Evolutionary conservation across 2,329 filamentous ascomycete genomes (phyloP).

Genomic region (Apiospora koreana): DNA sequence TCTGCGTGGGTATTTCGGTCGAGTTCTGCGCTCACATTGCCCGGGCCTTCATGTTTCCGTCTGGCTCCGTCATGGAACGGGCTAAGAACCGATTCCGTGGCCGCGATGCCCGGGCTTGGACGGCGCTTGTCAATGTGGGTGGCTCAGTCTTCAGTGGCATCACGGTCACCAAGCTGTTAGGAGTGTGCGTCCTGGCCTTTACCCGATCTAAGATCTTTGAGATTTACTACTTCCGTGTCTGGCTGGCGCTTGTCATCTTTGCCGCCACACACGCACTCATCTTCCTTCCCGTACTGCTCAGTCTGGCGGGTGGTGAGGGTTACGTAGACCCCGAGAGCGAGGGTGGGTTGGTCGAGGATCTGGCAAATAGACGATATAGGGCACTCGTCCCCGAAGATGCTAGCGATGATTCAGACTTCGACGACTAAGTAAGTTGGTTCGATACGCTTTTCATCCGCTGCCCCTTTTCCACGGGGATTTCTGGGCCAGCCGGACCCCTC

Average conservation of each 20-base stretch:
- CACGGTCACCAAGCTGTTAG: conserved; percentile 91
- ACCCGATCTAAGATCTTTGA: conserved; percentile 98
- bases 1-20: conserved; percentile 93
- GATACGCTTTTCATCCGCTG: too few relatives aligned
- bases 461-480: background rate
- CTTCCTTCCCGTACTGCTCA: conserved; percentile 87
- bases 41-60: conserved; percentile 93
- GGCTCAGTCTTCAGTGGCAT: conserved; percentile 95
- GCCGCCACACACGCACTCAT: conserved; percentile 87
- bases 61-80: conserved; percentile 76
- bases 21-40: conserved; percentile 98
- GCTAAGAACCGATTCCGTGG: conserved; percentile 78
- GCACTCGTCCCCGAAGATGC: conserved; percentile 74
- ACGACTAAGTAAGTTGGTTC: conserved; percentile 21
- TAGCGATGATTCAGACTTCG: conserved; percentile 77
- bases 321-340: conserved; percentile 87
- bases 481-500: background rate
- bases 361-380: conserved; percentile 77
- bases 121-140: conserved; percentile 90
- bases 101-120: conserved; percentile 85
- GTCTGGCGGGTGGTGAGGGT: conserved; percentile 80
- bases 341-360: conserved; percentile 85
- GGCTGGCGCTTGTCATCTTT: conserved; percentile 88
- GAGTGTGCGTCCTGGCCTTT: conserved; percentile 89
- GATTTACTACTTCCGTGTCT: conserved; percentile 98